phyloP scores from a whole-genome alignment of 257 asterid genomes.

The Solanum pimpinellifolium region DNA sequence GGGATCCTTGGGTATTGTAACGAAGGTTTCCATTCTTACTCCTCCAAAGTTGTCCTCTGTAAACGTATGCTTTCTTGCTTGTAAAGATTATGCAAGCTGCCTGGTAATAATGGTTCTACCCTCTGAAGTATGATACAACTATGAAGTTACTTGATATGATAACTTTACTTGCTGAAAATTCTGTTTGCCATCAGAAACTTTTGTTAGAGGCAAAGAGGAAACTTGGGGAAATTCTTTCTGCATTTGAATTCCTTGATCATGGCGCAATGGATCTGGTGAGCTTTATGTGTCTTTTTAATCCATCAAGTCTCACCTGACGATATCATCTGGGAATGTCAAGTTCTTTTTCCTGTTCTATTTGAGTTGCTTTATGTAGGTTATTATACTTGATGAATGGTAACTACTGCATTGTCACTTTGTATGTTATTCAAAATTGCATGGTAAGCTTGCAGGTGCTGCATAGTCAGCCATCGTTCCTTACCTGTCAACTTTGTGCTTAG shows the following conservation, averaged over 20 bases:
- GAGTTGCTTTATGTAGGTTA: neutral
- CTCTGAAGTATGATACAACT: neutral
- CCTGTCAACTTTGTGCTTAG: neutral
- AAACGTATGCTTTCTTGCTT: conserved; percentile 86
- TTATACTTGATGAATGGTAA: neutral
- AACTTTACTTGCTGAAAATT: neutral
- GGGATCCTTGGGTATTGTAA: conserved; percentile 92
- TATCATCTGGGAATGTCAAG: neutral
- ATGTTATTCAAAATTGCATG: neutral
- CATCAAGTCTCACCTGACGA: neutral
- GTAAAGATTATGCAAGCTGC: conserved; percentile 81
- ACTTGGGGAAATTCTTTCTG: conserved; percentile 97
- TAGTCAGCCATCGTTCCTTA: neutral
- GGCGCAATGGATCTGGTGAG: conserved; percentile 87
- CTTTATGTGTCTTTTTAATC: neutral
- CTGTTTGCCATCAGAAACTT: conserved; percentile 46
- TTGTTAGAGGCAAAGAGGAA: conserved; percentile 70
- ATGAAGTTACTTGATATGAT: neutral
- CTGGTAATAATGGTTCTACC: conserved; percentile 46
- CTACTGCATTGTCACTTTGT: neutral
- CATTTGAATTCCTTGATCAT: conserved; percentile 85
- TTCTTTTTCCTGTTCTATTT: neutral
- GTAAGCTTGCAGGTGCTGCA: neutral
- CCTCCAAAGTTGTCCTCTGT: conserved; percentile 88
- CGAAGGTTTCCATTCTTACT: conserved; percentile 89